phyloP scores from a whole-genome alignment of 2,329 filamentous ascomycete species.

The Pseudogymnoascus sp. region DNA sequence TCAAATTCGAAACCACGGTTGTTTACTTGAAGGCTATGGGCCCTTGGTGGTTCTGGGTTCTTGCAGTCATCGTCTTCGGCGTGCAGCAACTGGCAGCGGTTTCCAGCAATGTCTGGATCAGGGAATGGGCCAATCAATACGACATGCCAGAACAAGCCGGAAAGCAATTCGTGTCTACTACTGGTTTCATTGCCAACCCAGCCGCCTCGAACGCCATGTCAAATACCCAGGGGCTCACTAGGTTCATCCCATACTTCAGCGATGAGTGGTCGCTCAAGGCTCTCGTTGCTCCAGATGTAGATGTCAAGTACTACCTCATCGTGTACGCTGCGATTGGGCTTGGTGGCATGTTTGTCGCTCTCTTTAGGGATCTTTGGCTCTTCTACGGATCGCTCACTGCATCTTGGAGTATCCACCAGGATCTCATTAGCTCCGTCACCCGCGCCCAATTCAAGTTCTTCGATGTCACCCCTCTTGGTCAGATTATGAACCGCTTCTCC shows the following conservation, averaged over 20 bases:
- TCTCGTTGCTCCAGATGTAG: constrained; percentile 46
- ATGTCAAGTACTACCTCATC: constrained; percentile 74
- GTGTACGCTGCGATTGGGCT: constrained; percentile 76
- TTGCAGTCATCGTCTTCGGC: constrained; percentile 66
- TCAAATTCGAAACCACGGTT: constrained; percentile 78
- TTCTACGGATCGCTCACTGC: constrained; percentile 89
- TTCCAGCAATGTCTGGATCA: constrained; percentile 85
- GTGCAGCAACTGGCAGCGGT: constrained; percentile 79
- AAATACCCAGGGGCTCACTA: constrained; percentile 20
- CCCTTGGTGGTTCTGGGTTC: constrained; percentile 89
- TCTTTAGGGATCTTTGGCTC: constrained; percentile 76
- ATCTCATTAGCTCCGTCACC: constrained; percentile 69
- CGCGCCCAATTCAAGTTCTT: constrained; percentile 97
- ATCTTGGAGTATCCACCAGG: constrained; percentile 73
- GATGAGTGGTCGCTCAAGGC: constrained; percentile 25
- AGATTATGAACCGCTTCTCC: constrained; percentile 97
- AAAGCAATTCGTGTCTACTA: constrained; percentile 10
- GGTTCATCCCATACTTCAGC: constrained; percentile 27
- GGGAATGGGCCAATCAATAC: constrained; percentile 91
- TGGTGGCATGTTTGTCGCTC: constrained; percentile 69
- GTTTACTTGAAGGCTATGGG: constrained; percentile 89
- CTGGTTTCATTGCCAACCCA: constrained; percentile 23
- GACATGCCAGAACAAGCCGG: constrained; percentile 35
- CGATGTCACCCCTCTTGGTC: constrained; percentile 87
- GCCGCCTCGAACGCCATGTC: constrained; percentile 22